A percentile compares a stretch with the other conserved stretches of the same genome.
Conservation (phyloP, 805 yeast genomes). For the Candida sonorensis region DNA sequence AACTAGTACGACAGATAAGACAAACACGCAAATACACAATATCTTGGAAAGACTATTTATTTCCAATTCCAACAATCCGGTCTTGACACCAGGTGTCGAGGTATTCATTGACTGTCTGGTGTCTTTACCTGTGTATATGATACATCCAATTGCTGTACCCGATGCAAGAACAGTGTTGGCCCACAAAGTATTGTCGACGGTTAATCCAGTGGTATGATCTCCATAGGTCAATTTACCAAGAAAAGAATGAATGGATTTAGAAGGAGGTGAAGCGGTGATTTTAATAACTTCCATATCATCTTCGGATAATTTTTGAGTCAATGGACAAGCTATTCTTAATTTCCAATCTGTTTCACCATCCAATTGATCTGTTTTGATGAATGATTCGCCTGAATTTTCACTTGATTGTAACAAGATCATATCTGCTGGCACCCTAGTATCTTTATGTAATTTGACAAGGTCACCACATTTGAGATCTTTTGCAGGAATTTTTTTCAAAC, state of each 20-base stretch:
- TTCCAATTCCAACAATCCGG: slow-evolving; percentile 85
- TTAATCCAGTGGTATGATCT: slow-evolving; percentile 54
- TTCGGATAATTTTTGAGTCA: slow-evolving; percentile 59
- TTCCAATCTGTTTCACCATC: slow-evolving; percentile 99
- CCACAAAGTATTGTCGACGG: slow-evolving; percentile 93
- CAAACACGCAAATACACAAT: slow-evolving; percentile 78
- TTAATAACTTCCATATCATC: slow-evolving; percentile 46
- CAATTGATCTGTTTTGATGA: slow-evolving; percentile 92
- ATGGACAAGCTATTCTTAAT: slow-evolving; percentile 65
- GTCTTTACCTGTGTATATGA: slow-evolving; percentile 85
- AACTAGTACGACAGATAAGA: slow-evolving; percentile 71
- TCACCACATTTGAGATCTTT: slow-evolving; percentile 80
- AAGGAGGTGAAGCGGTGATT: slow-evolving; percentile 74
- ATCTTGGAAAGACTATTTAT: slow-evolving; percentile 84
- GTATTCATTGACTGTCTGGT: slow-evolving; percentile 96
- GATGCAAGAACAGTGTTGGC: slow-evolving; percentile 96
- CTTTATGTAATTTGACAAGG: slow-evolving; percentile 69
- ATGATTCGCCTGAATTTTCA: slow-evolving; percentile 78
- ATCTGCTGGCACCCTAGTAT: slow-evolving; percentile 90
- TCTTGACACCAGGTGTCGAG: slow-evolving; percentile 76
- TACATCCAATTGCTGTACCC: slow-evolving; percentile 83
- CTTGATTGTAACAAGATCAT: slow-evolving; percentile 77
- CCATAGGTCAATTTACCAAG: slow-evolving; percentile 64
- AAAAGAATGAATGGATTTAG: slow-evolving; percentile 76
- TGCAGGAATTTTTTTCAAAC: slow-evolving; percentile 37